Percentiles rank a stretch among this genome's conserved stretches.
Evolutionary conservation across 83 land plant species (phyloP).

Genomic region (Picea abies): DNA sequence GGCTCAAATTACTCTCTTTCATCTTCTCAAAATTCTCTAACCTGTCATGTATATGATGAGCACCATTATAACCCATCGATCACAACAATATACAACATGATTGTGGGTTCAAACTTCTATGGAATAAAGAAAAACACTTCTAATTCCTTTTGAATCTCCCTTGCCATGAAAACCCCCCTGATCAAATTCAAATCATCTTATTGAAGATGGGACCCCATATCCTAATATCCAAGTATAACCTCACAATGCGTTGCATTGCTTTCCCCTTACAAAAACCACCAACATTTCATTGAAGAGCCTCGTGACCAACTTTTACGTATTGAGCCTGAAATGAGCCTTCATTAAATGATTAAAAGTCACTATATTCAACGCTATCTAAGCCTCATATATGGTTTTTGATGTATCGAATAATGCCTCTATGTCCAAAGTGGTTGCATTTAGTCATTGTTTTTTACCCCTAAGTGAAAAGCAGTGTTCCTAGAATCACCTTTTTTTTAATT

Average conservation of each 20-base stretch:
- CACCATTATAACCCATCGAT: constrained; percentile 37
- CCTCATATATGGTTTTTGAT: constrained; percentile 37
- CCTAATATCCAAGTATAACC: constrained; percentile 56
- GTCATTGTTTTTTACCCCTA: too few relatives aligned
- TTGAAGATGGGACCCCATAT: constrained; percentile 58
- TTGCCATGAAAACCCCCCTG: constrained; percentile 43
- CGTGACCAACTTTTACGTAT: constrained; percentile 43
- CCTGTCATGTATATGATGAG: constrained; percentile 42
- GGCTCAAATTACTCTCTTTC: constrained; percentile 42
- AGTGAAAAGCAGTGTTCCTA: too few relatives aligned
- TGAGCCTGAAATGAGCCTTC: constrained; percentile 50
- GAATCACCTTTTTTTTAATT: too few relatives aligned
- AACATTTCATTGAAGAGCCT: constrained; percentile 62
- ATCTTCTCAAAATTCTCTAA: constrained; percentile 52
- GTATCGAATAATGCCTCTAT: constrained; percentile 33
- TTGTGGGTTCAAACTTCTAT: constrained; percentile 45
- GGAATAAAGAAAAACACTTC: constrained; percentile 35
- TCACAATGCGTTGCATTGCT: constrained; percentile 43
- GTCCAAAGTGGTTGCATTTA: constrained; percentile 12
- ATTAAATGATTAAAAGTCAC: constrained; percentile 63
- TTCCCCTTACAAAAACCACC: constrained; percentile 40
- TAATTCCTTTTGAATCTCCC: constrained; percentile 53
- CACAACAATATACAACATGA: constrained; percentile 47
- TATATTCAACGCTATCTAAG: constrained; percentile 41
- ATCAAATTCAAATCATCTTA: constrained; percentile 61